Base-by-base conservation (phyloP, 2,329 filamentous ascomycete species). In the Alternaria viburni region DNA sequence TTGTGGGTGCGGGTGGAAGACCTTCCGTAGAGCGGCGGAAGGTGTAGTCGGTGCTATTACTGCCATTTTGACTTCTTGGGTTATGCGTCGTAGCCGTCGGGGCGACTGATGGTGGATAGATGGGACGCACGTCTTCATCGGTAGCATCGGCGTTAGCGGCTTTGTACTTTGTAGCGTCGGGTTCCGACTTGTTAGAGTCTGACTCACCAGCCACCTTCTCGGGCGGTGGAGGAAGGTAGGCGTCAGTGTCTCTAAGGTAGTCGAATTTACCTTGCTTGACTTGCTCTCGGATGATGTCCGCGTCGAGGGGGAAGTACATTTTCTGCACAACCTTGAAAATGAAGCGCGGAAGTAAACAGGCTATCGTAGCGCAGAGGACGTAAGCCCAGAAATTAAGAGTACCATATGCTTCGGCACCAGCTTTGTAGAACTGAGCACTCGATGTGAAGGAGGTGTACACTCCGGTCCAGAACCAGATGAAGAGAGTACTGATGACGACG, bases 381-480 rank as follows among this genome's bases (percentile, higher is more conserved):
- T 93, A 86, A 17, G 92, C 90, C 96, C 96, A 99, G 83, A 97
- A 99, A 1, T 89, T 89, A 46, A 95, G 84, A 64, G 93, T 86
- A 26, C 88, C 88, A 69, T 97, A 98, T 10, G 96, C 88, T 80
- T 98, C 88, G 2, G 86, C 81, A 5, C 89, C 95, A 3, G 92
- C 87, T 68, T 91, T 85, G 83, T 95, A 97, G 81, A 98, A 92
- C 41, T 86, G 81, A 72, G 83, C 86, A 50, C 87, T 86, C 2
- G 80, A 79, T 21, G 83, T 83, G 73, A 88, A 88, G 3, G 86
- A 85, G 0, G 90, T 89, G 82, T 96, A 99, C 41, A 97, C 86
- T 28, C 93, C 96, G 6, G 96, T 97, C 93, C 96, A 98, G 83
- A 97, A 91, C 85, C 93, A 99, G 75, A 98, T 88, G 73, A 97